phyloP scores from a whole-genome alignment of 176 grass and related monocot genomes.

The Elymus sibiricus region DNA sequence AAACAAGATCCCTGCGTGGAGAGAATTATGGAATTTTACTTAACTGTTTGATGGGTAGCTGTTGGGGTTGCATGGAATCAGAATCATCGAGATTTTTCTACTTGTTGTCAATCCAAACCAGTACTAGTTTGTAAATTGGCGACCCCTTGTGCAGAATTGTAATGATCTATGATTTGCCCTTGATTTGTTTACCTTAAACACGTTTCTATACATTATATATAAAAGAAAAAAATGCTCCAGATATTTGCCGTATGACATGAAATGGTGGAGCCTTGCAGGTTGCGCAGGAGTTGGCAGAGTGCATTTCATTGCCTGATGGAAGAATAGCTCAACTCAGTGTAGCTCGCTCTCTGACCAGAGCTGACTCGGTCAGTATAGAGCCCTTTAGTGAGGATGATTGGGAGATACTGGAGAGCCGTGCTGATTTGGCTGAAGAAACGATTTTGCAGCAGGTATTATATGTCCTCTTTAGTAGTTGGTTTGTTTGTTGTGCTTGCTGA shows the following conservation, averaged over 20 bases:
- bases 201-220: not conserved
- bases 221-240: not conserved
- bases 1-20: not conserved
- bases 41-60: not conserved
- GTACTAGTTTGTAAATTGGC: not conserved
- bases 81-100: not conserved
- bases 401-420: conserved; percentile 91
- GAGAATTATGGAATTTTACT: not conserved
- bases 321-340: conserved; percentile 59
- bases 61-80: not conserved
- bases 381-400: conserved; percentile 88
- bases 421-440: conserved; percentile 82
- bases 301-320: conserved; percentile 67
- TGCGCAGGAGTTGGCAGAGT: conserved; percentile 66
- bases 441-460: conserved; percentile 77
- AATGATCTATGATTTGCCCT: not conserved
- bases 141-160: not conserved
- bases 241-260: conserved; percentile 16
- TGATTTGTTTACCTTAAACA: not conserved
- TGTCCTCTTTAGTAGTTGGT: not conserved
- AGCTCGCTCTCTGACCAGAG: conserved; percentile 63
- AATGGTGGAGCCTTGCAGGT: conserved; percentile 51
- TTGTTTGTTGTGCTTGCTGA: not conserved
- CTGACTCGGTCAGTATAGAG: conserved; percentile 69
- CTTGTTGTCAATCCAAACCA: not conserved